Percentiles rank a stretch among this genome's conserved stretches.
Evolutionary conservation across 2,329 filamentous ascomycete genomes (phyloP).

Genomic region (Phaeosphaeriaceae sp.): DNA sequence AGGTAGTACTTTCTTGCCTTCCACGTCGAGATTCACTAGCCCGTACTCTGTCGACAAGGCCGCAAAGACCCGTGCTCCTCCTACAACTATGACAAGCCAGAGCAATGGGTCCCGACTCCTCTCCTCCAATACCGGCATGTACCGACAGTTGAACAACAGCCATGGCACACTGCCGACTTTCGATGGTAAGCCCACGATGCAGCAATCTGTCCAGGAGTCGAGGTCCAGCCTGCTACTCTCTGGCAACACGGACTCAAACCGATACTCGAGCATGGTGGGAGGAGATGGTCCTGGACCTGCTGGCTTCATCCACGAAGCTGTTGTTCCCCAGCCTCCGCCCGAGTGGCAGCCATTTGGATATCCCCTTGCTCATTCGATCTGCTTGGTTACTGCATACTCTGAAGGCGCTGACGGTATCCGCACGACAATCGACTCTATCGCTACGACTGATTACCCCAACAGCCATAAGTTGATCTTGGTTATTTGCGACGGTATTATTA

Average conservation of each 20-base stretch:
- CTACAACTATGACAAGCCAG: constrained; percentile 96
- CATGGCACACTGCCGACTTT: constrained; percentile 61
- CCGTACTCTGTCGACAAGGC: constrained; percentile 77
- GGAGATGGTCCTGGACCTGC: constrained; percentile 80
- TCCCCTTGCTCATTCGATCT: constrained; percentile 91
- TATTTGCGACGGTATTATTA: constrained; percentile 97
- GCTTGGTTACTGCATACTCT: constrained; percentile 94
- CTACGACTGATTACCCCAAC: constrained; percentile 98
- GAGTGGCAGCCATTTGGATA: constrained; percentile 98
- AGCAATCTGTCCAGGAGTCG: constrained; percentile 46
- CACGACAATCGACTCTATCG: constrained; percentile 93
- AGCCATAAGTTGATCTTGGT: constrained; percentile 97
- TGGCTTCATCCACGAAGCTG: constrained; percentile 95
- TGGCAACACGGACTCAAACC: constrained; percentile 50
- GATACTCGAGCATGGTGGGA: constrained; percentile 62
- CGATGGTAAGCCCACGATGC: constrained; percentile 43
- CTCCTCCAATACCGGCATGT: constrained; percentile 70
- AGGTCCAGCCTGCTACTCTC: constrained; percentile 54
- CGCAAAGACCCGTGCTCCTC: constrained; percentile 62
- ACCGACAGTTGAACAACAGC: constrained; percentile 67
- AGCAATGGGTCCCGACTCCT: constrained; percentile 75
- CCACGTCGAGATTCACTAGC: constrained; percentile 92
- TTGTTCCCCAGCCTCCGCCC: constrained; percentile 93
- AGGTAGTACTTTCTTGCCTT: constrained; percentile 83
- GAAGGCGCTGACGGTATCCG: constrained; percentile 92